Evolutionary conservation across 2,329 filamentous ascomycete species (phyloP), one percentile per base, ranked within the genome.

Genomic region (Sporothrix globosa): DNA sequence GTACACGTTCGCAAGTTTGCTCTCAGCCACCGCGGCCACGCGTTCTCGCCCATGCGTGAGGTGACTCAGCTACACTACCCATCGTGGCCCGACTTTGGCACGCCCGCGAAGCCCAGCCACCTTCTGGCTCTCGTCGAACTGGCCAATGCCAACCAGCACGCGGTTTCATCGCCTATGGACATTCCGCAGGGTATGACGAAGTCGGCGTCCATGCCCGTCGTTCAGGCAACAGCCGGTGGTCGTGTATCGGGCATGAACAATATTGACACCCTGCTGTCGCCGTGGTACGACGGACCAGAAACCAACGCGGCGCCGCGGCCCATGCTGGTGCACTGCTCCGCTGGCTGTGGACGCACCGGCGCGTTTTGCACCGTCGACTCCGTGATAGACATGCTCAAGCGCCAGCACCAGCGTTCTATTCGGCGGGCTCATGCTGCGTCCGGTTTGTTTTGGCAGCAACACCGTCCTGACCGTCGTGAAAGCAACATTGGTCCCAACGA

Each of bases 341-440:
- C 96, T 4, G 96, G 96, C 0, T 99, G 96, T 80, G 96, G 96
- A 0, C 91, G 96, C 17, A 99, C 96, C 0, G 96, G 96, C 3
- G 95, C 96, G 0, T 99, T 98, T 77, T 98, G 96, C 79, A 97
- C 96, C 0, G 93, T 98, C 19, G 96, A 98, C 78, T 95, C 91
- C 52, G 96, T 98, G 10, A 90, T 98, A 70, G 94, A 97, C 80
- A 97, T 97, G 92, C 82, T 99, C 72, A 97, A 97, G 82, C 89
- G 92, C n/a, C 93, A 97, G 79, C 86, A 65, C 17, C 72, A 69
- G 48, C 56, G 60, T 11, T 30, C 58, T 14, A 30, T 53, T 13
- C 21, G 58, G 17, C 61, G 19, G 19, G 41, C 58, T 13, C 50
- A 21, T 21, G 39, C 39, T 3, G 68, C 53, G 10, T 39, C 65